Conservation (phyloP, 768 basidiomycete species). For the Rhizopogon roseolus region DNA sequence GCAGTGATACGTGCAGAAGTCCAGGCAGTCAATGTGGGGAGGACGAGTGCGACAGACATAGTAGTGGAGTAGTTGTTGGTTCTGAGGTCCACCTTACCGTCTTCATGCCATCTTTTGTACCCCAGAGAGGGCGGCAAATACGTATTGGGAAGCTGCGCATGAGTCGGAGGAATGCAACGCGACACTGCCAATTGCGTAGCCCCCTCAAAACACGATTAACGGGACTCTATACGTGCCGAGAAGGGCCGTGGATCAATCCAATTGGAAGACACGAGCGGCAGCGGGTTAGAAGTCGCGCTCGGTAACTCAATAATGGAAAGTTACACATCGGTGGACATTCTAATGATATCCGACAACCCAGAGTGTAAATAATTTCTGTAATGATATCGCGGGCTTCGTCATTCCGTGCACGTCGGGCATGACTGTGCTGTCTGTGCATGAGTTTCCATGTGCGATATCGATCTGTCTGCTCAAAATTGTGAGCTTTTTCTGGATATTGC, state of each 20-base stretch:
- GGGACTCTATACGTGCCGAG: neutral
- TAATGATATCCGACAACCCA: too few relatives aligned
- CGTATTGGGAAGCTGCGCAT: neutral
- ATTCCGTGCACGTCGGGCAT: neutral
- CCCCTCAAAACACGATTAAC: neutral
- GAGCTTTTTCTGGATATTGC: neutral
- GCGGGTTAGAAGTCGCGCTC: neutral
- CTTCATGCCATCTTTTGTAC: neutral
- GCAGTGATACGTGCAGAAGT: constrained; percentile 33
- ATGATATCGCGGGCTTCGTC: neutral
- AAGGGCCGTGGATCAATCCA: neutral
- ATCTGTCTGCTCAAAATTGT: too few relatives aligned
- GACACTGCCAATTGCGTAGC: neutral
- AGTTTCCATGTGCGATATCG: too few relatives aligned
- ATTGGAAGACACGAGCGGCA: neutral
- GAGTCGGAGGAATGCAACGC: neutral
- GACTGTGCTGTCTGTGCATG: too few relatives aligned
- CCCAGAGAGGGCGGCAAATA: neutral
- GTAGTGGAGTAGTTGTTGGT: neutral
- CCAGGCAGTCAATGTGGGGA: constrained; percentile 39
- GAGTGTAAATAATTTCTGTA: too few relatives aligned
- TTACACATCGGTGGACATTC: neutral
- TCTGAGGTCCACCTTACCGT: too few relatives aligned
- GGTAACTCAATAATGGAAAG: neutral
- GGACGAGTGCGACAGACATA: constrained; percentile 26